A percentile compares a stretch with the other conserved stretches of the same genome.
Conservation (phyloP, 345 rosid genomes). For the Geranium brycei region DNA sequence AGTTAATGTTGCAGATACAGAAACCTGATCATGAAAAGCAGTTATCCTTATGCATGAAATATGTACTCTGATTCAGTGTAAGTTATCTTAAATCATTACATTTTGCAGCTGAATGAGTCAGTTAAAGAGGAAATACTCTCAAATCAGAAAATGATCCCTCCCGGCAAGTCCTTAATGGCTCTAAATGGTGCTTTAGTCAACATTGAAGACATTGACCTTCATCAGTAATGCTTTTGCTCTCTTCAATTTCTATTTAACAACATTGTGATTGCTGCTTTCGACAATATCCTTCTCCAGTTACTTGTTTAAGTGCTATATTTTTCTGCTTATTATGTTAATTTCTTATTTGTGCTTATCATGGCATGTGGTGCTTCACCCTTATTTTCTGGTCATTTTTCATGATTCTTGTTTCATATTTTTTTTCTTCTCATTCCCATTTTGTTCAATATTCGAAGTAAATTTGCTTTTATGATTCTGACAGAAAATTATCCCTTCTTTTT, state of each 20-base stretch:
- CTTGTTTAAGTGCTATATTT: not conserved
- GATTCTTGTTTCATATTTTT: no score
- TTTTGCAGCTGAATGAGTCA: slow-evolving; percentile 67
- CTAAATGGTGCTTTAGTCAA: slow-evolving; percentile 93
- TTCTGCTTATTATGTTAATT: not conserved
- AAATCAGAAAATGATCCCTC: slow-evolving; percentile 90
- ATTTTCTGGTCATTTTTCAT: not conserved
- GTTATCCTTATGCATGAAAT: not conserved
- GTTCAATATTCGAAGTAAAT: slow-evolving; percentile 1
- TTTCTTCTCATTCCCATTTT: not conserved
- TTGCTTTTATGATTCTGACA: not conserved
- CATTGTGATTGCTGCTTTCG: not conserved
- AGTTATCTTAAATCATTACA: slow-evolving; percentile 7
- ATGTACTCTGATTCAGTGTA: not conserved
- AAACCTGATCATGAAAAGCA: not conserved
- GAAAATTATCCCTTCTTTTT: slow-evolving; percentile 9
- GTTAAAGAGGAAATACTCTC: slow-evolving; percentile 87
- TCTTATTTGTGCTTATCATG: not conserved
- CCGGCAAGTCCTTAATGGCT: slow-evolving; percentile 93
- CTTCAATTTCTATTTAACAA: slow-evolving; percentile 5
- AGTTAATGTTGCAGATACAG: not conserved
- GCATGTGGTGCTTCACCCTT: slow-evolving; percentile 1
- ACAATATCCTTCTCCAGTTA: not conserved
- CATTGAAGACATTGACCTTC: slow-evolving; percentile 90
- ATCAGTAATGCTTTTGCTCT: slow-evolving; percentile 44